A percentile compares a stretch with the other conserved stretches of the same genome.
phyloP scores from a whole-genome alignment of 768 basidiomycete species.

The Boletus vermiculosoides region DNA sequence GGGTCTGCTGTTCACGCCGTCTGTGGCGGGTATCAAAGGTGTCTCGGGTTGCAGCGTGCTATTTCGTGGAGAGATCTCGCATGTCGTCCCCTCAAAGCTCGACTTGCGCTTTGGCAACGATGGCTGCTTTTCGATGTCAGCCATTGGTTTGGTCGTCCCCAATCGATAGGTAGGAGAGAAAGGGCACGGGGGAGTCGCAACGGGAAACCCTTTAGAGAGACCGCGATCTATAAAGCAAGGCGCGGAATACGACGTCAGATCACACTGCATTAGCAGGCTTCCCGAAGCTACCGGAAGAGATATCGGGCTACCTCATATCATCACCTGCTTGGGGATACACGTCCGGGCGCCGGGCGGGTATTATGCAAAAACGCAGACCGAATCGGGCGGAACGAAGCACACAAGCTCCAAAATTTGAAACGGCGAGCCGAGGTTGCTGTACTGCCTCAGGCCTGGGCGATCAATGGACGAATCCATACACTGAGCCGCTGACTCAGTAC shows the following conservation, averaged over 20 bases:
- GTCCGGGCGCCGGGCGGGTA: slow-evolving; percentile 7
- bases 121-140: slow-evolving; percentile 31
- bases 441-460: slow-evolving; percentile 6
- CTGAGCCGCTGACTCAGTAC: slow-evolving; percentile 3
- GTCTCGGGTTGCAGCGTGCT: slow-evolving; percentile 25
- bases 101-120: slow-evolving; percentile 17
- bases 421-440: neutral
- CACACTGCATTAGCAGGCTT: slow-evolving; percentile 21
- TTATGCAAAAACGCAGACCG: slow-evolving; percentile 9
- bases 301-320: slow-evolving; percentile 14
- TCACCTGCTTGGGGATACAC: slow-evolving; percentile 3
- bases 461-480: neutral
- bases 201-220: slow-evolving; percentile 1
- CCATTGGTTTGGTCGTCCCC: slow-evolving; percentile 22
- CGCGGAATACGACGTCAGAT: slow-evolving; percentile 19
- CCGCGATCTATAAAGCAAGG: slow-evolving; percentile 28
- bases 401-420: slow-evolving; percentile 5
- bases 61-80: slow-evolving; percentile 19
- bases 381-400: slow-evolving; percentile 10
- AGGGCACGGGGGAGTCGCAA: slow-evolving; percentile 14
- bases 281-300: slow-evolving; percentile 28
- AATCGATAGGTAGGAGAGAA: slow-evolving; percentile 2
- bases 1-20: slow-evolving; percentile 7
- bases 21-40: slow-evolving; percentile 12
- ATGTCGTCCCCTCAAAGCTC: slow-evolving; percentile 23